Evolutionary conservation across 2,329 filamentous ascomycete species (phyloP).

Genomic region (Aspergillus uvarum): DNA sequence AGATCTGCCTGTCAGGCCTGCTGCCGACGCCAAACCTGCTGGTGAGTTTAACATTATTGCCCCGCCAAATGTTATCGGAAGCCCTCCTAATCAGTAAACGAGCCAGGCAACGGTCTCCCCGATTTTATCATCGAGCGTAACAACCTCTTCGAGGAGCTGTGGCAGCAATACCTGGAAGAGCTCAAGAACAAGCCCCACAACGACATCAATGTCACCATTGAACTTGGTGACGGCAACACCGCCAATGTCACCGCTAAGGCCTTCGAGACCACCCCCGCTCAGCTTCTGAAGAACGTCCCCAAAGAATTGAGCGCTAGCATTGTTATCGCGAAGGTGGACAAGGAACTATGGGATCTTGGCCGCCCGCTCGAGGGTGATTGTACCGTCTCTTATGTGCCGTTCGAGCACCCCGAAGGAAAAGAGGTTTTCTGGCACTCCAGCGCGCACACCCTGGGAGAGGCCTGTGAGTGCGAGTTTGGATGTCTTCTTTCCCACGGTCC

Average conservation of each 20-base stretch:
- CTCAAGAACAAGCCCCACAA: constrained; percentile 54
- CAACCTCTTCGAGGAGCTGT: constrained; percentile 82
- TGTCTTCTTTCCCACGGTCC: constrained; percentile 93
- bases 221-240: constrained; percentile 43
- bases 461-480: constrained; percentile 83
- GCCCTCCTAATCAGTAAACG: constrained; percentile 26
- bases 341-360: constrained; percentile 86
- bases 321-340: constrained; percentile 79
- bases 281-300: constrained; percentile 74
- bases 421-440: constrained; percentile 98
- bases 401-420: constrained; percentile 74
- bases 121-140: constrained; percentile 82
- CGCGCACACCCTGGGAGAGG: constrained; percentile 94
- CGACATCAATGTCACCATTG: constrained; percentile 51
- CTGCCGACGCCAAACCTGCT: constrained; percentile 29
- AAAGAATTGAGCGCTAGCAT: constrained; percentile 77
- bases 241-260: constrained; percentile 63
- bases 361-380: constrained; percentile 85
- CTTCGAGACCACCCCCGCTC: constrained; percentile 90
- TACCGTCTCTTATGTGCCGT: constrained; percentile 79
- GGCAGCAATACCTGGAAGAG: constrained; percentile 79
- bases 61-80: constrained; percentile 35
- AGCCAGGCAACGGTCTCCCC: constrained; percentile 51
- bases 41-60: constrained; percentile 28
- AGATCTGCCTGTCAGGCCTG: constrained; percentile 38